Percentiles rank a stretch among this genome's conserved stretches.
phyloP scores from a whole-genome alignment of 148 eudicot genomes.

The Spergularia marina region DNA sequence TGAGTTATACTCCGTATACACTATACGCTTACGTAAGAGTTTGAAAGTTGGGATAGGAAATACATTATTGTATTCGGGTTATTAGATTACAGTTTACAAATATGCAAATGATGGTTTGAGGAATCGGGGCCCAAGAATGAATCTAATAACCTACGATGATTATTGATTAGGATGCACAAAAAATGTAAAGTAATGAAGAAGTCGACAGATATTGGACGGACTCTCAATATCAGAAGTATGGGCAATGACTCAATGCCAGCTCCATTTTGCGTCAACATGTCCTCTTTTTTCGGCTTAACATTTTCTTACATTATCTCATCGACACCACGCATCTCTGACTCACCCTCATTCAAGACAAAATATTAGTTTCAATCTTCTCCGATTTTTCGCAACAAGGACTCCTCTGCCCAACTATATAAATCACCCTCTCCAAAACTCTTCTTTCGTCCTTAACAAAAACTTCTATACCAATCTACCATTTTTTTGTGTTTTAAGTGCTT shows the following conservation, averaged over 20 bases:
- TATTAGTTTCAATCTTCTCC: neutral
- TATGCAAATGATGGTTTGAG: too few species aligned
- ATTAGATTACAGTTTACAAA: too few species aligned
- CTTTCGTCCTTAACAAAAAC: neutral
- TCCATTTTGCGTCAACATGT: neutral
- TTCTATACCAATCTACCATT: too few species aligned
- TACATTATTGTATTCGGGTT: too few species aligned
- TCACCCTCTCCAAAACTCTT: neutral
- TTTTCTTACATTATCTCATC: neutral
- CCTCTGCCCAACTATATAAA: constrained; percentile 17
- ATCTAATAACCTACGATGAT: too few species aligned
- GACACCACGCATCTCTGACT: constrained; percentile 28
- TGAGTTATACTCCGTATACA: too few species aligned
- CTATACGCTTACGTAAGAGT: too few species aligned
- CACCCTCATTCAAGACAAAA: neutral
- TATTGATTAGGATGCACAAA: too few species aligned
- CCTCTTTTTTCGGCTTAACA: too few species aligned
- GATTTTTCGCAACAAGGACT: constrained; percentile 16
- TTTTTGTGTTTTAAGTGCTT: neutral
- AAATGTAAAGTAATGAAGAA: too few species aligned
- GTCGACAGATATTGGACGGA: neutral
- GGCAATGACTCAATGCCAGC: constrained; percentile 26
- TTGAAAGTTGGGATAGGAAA: too few species aligned
- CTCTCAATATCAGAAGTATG: neutral
- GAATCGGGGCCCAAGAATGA: too few species aligned